Base-by-base conservation (phyloP, 495 filamentous ascomycete genomes). In the Neurospora tetraspora region DNA sequence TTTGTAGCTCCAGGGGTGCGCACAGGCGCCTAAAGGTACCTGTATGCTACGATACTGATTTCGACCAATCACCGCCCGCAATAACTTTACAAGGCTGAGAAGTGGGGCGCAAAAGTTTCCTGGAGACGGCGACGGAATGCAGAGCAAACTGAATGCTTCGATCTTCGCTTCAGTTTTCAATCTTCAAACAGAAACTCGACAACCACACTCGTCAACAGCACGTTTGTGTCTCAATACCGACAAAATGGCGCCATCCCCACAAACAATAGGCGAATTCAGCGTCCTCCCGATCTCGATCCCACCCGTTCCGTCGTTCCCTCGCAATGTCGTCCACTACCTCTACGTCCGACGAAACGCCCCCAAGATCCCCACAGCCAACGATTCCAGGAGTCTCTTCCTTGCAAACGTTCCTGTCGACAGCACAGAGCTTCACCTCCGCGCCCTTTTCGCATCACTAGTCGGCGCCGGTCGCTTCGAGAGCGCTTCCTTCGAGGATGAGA, bases 361-460 rank as follows among this genome's bases (percentile, higher is more conserved):
- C 71, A 92, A 89, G 76, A 86, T 94, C 34, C 90, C 93, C 18
- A 91, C 91, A 12, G 83, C 88, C 20, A 86, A 91, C 77, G 89
- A 94, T 77, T 78, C 87, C 31, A 90, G 93, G 72, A 92, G 91
- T 68, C 86, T 99, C 34, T 99, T 97, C 82, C 77, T 94, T 31
- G 90, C 94, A 73, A 98, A 99, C 78, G 78, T 95, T 7, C 96
- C 96, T 40, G 84, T 94, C 75, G 95, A 98, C 80, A 89, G 92
- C 71, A 97, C 92, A 42, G 89, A 92, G 69, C 76, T 82, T 1
- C 93, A 96, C 76, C 82, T 98, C 20, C 90, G 93, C 43, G 84
- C 87, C 71, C 82, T 99, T 0, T 93, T 97, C 75, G 82, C 87
- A 0, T 83, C 83, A 0, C 85, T 93, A 53, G 85, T 96, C 36